Base-by-base conservation (phyloP, 2,329 filamentous ascomycete species). In the Fusarium penzigii region DNA sequence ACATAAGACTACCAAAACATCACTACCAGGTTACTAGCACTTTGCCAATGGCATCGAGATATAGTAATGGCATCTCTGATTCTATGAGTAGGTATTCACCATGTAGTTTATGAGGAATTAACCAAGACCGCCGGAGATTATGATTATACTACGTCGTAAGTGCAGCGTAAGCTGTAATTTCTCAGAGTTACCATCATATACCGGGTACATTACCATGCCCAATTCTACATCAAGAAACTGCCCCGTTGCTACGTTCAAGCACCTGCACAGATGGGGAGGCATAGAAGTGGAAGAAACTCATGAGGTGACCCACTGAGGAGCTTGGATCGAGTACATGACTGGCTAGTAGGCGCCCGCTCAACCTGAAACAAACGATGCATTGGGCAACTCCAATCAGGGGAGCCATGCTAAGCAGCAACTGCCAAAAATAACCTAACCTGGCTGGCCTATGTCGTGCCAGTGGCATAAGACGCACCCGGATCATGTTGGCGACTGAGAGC, bases 341-440 rank as follows among this genome's bases (percentile, higher is more conserved):
- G 68, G 67, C 50, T 58, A 45, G 20, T 62, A 67, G 57, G 52
- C 62, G 65, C 62, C 61, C 56, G 63, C 68, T 69, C 64, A 66
- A 68, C 62, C 68, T 70, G 68, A 70, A 70, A 70, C 68, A 67
- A 59, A 69, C 66, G 65, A 70, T 52, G 62, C 52, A 53, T 54
- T 55, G 48, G 50, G 45, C 42, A 53, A 52, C 42, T 39, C 65
- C 62, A 67, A 67, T 66, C 56, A 66, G 42, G 25, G 41, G 20
- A 32, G 44, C 50, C 29, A 17, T 50, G 51, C 48, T 38, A 51
- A 42, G 50, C 50, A 49, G 38, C 34, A 45, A 44, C 32, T 36
- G 32, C 32, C 32, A 36, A 36, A 36, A 36, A 36, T 36, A 36
- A 36, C 32, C 32, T 36, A 46, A 25, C 20, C 20, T 25, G 20